phyloP scores from a whole-genome alignment of 129 eudicot species.

The Scalesia atractyloides region DNA sequence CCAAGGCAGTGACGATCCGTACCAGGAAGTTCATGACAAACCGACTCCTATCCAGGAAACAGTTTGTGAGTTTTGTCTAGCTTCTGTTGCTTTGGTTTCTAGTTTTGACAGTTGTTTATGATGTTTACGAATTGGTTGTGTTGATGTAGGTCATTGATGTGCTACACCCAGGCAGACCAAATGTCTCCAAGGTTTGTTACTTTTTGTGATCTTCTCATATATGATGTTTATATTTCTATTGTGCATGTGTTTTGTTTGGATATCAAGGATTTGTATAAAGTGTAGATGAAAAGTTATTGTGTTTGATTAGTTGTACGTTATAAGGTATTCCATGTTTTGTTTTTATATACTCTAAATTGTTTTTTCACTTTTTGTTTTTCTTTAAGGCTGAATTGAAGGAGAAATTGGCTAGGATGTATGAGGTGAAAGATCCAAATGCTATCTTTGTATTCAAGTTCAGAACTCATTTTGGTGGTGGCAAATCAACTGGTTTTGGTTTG shows the following conservation, averaged over 20 bases:
- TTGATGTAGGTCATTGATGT: slow-evolving; percentile 62
- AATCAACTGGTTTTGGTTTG: slow-evolving; percentile 79
- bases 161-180: slow-evolving; percentile 71
- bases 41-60: slow-evolving; percentile 69
- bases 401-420: slow-evolving; percentile 61
- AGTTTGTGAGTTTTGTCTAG: slow-evolving; percentile 46
- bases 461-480: slow-evolving; percentile 83
- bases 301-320: not conserved
- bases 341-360: not conserved
- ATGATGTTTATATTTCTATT: not conserved
- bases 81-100: not conserved
- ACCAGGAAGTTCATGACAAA: slow-evolving; percentile 87
- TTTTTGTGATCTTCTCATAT: not conserved
- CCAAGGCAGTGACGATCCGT: slow-evolving; percentile 59
- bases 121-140: not conserved
- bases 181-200: slow-evolving; percentile 62
- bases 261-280: not conserved
- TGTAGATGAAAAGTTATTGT: not conserved
- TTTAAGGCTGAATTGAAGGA: slow-evolving; percentile 67
- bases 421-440: slow-evolving; percentile 58
- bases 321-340: not conserved
- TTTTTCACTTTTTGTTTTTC: not conserved
- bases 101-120: not conserved
- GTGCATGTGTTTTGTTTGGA: not conserved
- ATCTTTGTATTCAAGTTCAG: slow-evolving; percentile 83